A percentile compares a stretch with the other conserved stretches of the same genome.
Conservation (phyloP, 148 eudicot species). For the Cornus kousa region DNA sequence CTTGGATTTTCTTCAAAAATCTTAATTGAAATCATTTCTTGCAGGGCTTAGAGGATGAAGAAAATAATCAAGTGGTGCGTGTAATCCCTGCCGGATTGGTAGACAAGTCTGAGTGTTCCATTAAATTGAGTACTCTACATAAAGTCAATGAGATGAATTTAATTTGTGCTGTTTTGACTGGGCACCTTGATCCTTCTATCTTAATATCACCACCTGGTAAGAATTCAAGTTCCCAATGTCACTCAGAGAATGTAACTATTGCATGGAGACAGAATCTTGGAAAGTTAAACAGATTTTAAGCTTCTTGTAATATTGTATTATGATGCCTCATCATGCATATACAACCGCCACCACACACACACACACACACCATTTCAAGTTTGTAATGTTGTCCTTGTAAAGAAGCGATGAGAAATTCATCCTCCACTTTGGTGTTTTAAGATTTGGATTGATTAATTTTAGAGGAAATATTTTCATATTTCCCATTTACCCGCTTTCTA, state of each 20-base stretch:
- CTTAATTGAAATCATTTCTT: background rate
- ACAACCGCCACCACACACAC: too few species aligned
- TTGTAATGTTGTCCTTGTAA: too few species aligned
- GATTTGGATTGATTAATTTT: too few species aligned
- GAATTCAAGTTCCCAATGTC: conserved; percentile 7
- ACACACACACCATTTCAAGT: too few species aligned
- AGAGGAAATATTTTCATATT: too few species aligned
- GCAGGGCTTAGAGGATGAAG: conserved; percentile 53
- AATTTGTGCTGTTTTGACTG: conserved; percentile 70
- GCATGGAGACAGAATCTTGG: background rate
- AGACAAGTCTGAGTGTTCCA: conserved; percentile 21
- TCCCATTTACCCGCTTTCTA: too few species aligned
- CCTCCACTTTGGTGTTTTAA: too few species aligned
- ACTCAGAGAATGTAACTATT: background rate
- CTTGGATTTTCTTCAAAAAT: conserved; percentile 6
- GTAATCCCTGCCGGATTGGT: conserved; percentile 59
- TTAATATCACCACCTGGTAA: conserved; percentile 72
- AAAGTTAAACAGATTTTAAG: background rate
- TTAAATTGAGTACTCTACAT: conserved; percentile 41
- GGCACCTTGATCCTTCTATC: conserved; percentile 68
- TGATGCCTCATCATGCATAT: too few species aligned
- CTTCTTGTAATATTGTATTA: background rate
- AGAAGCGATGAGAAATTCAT: too few species aligned
- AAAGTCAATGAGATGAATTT: conserved; percentile 63
- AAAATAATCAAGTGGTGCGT: conserved; percentile 42